Base-by-base conservation (phyloP, 495 filamentous ascomycete species). In the Daldinia concentrica region DNA sequence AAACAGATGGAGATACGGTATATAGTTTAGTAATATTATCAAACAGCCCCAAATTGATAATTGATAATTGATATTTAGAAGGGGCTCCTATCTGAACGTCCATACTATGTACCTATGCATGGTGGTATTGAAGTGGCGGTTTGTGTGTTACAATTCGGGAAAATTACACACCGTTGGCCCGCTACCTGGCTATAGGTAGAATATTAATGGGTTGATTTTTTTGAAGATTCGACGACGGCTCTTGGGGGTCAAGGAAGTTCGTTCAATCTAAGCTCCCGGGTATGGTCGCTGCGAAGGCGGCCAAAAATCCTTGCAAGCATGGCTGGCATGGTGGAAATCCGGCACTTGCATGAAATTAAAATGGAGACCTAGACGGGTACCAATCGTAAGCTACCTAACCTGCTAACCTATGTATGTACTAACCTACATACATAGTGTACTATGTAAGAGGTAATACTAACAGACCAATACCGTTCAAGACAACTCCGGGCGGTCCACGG, bases 281-380 rank as follows among this genome's bases (percentile, higher is more conserved):
- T 22, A 24, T 41, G 59, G 69, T 63, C 39, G 59, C 29, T 57
- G 55, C 29, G 60, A 68, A 41, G 60, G 51, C 39, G 60, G 69
- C 19, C 56, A 56, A 17, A 17, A 11, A 73, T 32, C 70, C 70
- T 57, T 68, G 70, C 27, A 65, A 51, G 17, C 26, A 43, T 54
- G n/a, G 36, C 36, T 58, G 64, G n/a, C 26, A 41, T 55, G 37
- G 41, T 59, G 64, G 57, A 65, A 60, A 62, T 45, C 58, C 65
- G 70, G 64, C 70, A 73, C 65, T 69, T 73, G 70, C 70, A 73
- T 68, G 65, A 68, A 62, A 73, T 73, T 68, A 29, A 64, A 73
- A 73, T 68, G 61, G 70, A 68, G 22, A 27, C 57, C 26, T 62
- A 32, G 64, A 64, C 69, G 69, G 69, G 55, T 72, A 62, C 29